These are phyloP conservation scores for Tephrocybe sp. DNA, from an alignment of 768 basidiomycete genomes.

Conservation along the genomic window DNA sequence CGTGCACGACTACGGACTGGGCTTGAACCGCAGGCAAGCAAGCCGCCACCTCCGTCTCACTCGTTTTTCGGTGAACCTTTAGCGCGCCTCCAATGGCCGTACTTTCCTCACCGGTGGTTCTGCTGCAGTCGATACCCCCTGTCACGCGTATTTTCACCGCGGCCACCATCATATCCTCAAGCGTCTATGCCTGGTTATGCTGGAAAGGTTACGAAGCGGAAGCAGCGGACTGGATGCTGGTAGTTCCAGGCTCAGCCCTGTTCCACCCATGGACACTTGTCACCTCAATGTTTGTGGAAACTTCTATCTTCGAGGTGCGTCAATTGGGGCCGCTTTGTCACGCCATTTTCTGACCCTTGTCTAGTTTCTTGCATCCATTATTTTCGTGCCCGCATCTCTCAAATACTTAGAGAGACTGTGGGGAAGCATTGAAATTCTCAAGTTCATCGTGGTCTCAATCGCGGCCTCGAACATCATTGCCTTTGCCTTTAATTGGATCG, in stretches of 20 bases:
- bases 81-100: conserved; percentile 58
- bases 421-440: conserved; percentile 83
- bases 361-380: conserved; percentile 75
- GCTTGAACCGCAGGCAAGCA: neutral
- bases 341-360: conserved; percentile 11
- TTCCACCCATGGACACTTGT: conserved; percentile 93
- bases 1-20: conserved; percentile 20
- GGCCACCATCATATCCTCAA: conserved; percentile 56
- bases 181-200: conserved; percentile 63
- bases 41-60: conserved; percentile 8
- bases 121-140: conserved; percentile 72
- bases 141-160: conserved; percentile 74
- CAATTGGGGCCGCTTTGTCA: neutral
- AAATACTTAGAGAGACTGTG: conserved; percentile 94
- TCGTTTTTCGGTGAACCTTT: conserved; percentile 12
- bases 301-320: conserved; percentile 79
- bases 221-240: conserved; percentile 65
- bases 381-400: conserved; percentile 79
- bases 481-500: conserved; percentile 86
- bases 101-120: conserved; percentile 68
- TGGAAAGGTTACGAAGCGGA: conserved; percentile 46
- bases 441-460: conserved; percentile 81
- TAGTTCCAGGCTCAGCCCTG: conserved; percentile 78
- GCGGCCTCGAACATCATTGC: conserved; percentile 87
- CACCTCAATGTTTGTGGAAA: conserved; percentile 88